phyloP scores from a whole-genome alignment of 202 grass and related monocot species.

The Eragrostis tef region DNA sequence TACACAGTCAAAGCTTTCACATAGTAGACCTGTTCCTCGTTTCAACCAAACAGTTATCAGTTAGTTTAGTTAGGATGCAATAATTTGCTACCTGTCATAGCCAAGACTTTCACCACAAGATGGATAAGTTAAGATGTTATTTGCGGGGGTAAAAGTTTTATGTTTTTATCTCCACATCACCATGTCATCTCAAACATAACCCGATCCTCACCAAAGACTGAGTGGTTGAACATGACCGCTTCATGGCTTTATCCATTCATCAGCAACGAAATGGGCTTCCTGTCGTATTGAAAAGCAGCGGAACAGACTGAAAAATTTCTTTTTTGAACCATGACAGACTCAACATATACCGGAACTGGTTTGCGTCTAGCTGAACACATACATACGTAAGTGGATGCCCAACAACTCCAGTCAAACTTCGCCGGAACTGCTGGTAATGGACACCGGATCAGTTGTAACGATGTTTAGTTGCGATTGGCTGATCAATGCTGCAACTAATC shows the following conservation, averaged over 20 bases:
- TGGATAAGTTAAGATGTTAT: background rate
- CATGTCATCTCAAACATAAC: slow-evolving; percentile 1
- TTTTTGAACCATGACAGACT: too few species aligned
- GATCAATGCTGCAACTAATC: background rate
- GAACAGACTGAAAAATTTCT: too few species aligned
- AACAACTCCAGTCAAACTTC: slow-evolving; percentile 52
- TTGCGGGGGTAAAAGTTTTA: too few species aligned
- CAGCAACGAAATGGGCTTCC: background rate
- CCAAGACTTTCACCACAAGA: slow-evolving; percentile 1
- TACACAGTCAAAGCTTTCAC: background rate
- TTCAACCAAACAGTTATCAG: slow-evolving; percentile 4
- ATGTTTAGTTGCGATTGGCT: background rate
- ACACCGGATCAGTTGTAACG: background rate
- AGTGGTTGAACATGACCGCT: slow-evolving; percentile 11
- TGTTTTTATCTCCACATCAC: background rate
- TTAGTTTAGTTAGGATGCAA: background rate
- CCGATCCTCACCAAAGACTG: background rate
- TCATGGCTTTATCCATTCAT: slow-evolving; percentile 15
- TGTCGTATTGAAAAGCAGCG: background rate
- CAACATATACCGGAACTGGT: background rate
- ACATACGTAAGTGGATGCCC: background rate
- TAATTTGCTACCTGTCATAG: background rate
- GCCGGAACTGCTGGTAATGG: slow-evolving; percentile 4
- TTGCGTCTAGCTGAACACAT: slow-evolving; percentile 7
- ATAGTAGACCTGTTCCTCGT: background rate